Evolutionary conservation across 2,329 filamentous ascomycete species (phyloP).

Genomic region (Cladosporium sp.): DNA sequence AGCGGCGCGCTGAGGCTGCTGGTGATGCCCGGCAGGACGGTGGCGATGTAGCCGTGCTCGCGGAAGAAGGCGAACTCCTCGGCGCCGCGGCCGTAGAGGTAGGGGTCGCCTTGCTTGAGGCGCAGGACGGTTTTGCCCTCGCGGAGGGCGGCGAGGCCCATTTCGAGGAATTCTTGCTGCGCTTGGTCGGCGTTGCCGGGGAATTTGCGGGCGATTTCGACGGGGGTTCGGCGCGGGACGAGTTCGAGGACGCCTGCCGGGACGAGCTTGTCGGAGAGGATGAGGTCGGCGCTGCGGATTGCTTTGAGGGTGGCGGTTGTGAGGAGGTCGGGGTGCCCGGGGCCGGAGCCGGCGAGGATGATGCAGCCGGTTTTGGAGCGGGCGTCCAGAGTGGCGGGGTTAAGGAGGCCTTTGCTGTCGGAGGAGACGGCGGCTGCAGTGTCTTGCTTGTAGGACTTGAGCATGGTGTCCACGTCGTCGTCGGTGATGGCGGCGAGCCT

Average conservation of each 20-base stretch:
- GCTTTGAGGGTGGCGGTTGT: constrained; percentile 76
- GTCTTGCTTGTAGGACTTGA: constrained; percentile 61
- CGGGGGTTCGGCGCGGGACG: constrained; percentile 79
- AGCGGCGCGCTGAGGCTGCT: constrained; percentile 80
- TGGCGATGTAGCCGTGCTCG: constrained; percentile 55
- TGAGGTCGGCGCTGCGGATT: constrained; percentile 67
- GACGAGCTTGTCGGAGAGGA: constrained; percentile 80
- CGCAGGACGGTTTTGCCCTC: constrained; percentile 75
- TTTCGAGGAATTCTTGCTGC: constrained; percentile 78
- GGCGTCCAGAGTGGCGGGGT: constrained; percentile 25
- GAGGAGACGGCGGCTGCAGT: constrained; percentile 23
- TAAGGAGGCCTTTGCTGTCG: constrained; percentile 24
- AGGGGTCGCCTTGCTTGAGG: constrained; percentile 94
- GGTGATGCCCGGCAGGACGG: constrained; percentile 84
- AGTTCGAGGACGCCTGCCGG: constrained; percentile 80
- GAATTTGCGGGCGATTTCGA: constrained; percentile 94
- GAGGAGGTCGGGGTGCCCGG: constrained; percentile 85
- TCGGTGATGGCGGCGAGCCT: constrained; percentile 74
- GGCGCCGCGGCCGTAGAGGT: constrained; percentile 88
- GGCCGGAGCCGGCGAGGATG: constrained; percentile 84
- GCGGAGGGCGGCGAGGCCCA: constrained; percentile 64
- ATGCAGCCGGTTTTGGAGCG: constrained; percentile 57
- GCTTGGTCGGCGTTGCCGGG: constrained; percentile 92
- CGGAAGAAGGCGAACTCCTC: constrained; percentile 87
- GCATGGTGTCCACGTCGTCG: constrained; percentile 66